phyloP scores from a whole-genome alignment of 345 rosid species.

The Lepidium aucheri region DNA sequence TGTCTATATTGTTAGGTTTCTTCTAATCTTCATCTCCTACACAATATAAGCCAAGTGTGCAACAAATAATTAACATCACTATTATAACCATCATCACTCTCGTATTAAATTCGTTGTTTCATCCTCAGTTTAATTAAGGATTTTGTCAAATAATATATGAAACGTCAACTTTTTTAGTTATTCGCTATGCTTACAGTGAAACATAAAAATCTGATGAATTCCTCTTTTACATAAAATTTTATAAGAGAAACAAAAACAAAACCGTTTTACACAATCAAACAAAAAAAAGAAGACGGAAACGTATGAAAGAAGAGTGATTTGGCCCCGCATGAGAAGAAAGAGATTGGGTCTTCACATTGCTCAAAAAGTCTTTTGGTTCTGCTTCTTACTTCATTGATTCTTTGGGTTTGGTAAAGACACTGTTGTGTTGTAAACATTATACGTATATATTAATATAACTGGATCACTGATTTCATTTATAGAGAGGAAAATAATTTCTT shows the following conservation, averaged over 20 bases:
- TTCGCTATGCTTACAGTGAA: too few relatives aligned
- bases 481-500: too few relatives aligned
- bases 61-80: not conserved
- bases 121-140: not conserved
- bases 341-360: not conserved
- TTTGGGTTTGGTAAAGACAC: conserved; percentile 21
- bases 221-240: too few relatives aligned
- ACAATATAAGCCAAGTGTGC: not conserved
- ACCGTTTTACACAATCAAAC: not conserved
- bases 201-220: too few relatives aligned
- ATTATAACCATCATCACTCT: not conserved
- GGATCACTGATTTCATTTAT: not conserved
- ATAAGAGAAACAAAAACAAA: not conserved
- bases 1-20: not conserved
- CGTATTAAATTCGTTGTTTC: not conserved
- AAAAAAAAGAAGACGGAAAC: conserved; percentile 7
- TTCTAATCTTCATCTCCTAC: not conserved
- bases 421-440: not conserved
- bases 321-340: not conserved
- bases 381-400: not conserved
- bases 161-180: not conserved
- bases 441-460: too few relatives aligned
- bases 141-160: not conserved
- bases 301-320: conserved; percentile 10
- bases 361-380: conserved; percentile 15